Base-by-base conservation (phyloP, 2,329 filamentous ascomycete species). In the Monilinia aucupariae region DNA sequence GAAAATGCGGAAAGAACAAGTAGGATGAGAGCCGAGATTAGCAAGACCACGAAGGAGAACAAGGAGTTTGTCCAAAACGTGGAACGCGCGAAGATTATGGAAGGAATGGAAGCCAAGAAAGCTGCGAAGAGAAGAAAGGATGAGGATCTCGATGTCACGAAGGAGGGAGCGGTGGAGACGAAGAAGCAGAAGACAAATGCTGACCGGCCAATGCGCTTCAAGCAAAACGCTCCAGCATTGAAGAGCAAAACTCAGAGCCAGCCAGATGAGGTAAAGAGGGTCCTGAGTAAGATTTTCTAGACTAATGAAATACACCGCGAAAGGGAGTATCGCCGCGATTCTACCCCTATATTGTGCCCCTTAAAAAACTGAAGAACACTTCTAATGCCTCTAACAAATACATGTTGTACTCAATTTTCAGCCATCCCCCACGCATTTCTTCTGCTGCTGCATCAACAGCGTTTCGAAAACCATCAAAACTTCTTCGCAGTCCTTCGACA, bases 1-100 rank as follows among this genome's bases (percentile, higher is more conserved):
- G 91, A 96, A 78, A 91, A 92, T 73, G 90, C 90, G 6, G 90
- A 93, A 76, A 79, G 90, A 64, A 82, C 86, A 61, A 88, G 86
- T 70, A 82, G 90, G 70, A 85, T 94, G 82, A 79, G 89, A 64
- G 88, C 89, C 15, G 91, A 94, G 76, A 89, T 94, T 68, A 82
- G 83, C 71, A 86, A 87, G 78, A 85, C 87, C 53, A 86, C 85
- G 64, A 86, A 83, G 75, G 90, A 94, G 80, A 92, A 93, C 75
- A 90, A 89, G 80, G 83, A 86, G 68, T 94, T 93, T 74, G 82
- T 92, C 64, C 80, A 85, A 69, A 92, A 93, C 73, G 82, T 94
- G 63, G 90, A 94, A 79, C 84, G 81, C 72, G 87, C 85, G 58
- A 93, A 92, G 83, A 88, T 91, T 81, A 74, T 91, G 68, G 86